Percentiles rank a stretch among this genome's conserved stretches.
These are phyloP conservation scores for Fragilaria radians DNA, from an alignment of 108 stramenopile species.

Conservation along the genomic window DNA sequence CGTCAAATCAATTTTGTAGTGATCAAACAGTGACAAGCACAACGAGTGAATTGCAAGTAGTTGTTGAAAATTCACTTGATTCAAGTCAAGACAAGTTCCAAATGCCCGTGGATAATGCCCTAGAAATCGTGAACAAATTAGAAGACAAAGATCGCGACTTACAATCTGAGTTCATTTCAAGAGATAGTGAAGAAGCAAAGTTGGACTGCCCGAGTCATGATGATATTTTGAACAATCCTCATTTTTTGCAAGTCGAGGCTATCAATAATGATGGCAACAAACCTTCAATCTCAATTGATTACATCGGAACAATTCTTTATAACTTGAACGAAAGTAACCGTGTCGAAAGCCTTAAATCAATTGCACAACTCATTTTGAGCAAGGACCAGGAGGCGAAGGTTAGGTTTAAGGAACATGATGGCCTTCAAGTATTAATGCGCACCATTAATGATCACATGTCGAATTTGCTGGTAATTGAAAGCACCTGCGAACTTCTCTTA, in stretches of 20 bases:
- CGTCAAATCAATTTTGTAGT: too few species aligned
- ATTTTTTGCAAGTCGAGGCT: neutral
- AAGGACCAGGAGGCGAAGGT: conserved; percentile 6
- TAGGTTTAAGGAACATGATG: conserved; percentile 12
- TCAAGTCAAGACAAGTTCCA: too few species aligned
- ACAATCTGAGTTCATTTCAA: neutral
- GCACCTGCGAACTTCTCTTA: conserved; percentile 22
- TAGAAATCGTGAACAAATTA: neutral
- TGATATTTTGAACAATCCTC: neutral
- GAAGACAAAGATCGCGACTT: neutral
- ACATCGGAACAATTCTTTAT: too few species aligned
- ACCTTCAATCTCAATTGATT: too few species aligned
- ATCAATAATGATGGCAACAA: too few species aligned
- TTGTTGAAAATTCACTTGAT: too few species aligned
- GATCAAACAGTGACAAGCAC: too few species aligned
- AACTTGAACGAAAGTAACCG: too few species aligned
- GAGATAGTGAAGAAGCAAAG: neutral
- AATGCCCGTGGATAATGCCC: conserved; percentile 8
- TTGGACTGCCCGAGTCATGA: neutral
- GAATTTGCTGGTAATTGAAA: conserved; percentile 19
- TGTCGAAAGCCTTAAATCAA: conserved; percentile 13
- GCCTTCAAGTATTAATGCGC: conserved; percentile 12
- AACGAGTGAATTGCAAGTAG: too few species aligned
- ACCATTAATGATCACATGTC: conserved; percentile 29
- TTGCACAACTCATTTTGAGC: conserved; percentile 8